phyloP scores from a whole-genome alignment of 2,329 filamentous ascomycete species.

The Neoarthrinium moseri region DNA sequence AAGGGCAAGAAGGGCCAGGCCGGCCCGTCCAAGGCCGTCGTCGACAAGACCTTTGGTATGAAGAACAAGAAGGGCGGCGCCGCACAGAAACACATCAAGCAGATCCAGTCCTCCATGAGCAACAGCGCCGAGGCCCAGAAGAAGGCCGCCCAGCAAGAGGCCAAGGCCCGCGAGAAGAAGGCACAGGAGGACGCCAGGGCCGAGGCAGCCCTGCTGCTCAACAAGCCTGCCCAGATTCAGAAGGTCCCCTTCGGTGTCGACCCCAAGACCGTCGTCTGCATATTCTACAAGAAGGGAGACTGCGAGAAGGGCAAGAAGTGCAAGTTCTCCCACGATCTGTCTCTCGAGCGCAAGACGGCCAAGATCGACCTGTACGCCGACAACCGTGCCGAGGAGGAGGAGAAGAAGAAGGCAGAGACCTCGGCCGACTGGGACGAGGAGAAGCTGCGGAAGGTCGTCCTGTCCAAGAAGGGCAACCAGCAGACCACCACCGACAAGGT shows the following conservation, averaged over 20 bases:
- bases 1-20: slow-evolving; percentile 54
- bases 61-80: slow-evolving; percentile 98
- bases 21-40: slow-evolving; percentile 61
- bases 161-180: slow-evolving; percentile 82
- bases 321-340: slow-evolving; percentile 93
- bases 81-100: slow-evolving; percentile 87
- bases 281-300: slow-evolving; percentile 95
- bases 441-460: slow-evolving; percentile 83
- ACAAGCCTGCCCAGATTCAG: slow-evolving; percentile 91
- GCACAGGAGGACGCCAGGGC: slow-evolving; percentile 82
- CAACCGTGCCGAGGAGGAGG: slow-evolving; percentile 68
- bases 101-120: slow-evolving; percentile 72
- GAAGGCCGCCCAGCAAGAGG: slow-evolving; percentile 65
- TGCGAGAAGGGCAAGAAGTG: slow-evolving; percentile 98
- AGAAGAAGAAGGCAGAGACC: slow-evolving; percentile 84
- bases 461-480: slow-evolving; percentile 97
- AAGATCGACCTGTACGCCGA: slow-evolving; percentile 94
- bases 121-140: slow-evolving; percentile 86
- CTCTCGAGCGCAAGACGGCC: slow-evolving; percentile 85
- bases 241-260: slow-evolving; percentile 98
- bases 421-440: slow-evolving; percentile 98
- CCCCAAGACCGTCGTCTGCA: slow-evolving; percentile 93
- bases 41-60: slow-evolving; percentile 99
- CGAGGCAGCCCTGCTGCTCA: slow-evolving; percentile 79
- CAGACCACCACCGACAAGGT: slow-evolving; percentile 96